phyloP scores from a whole-genome alignment of 2,329 filamentous ascomycete species.

The Hypoxylon sp. region DNA sequence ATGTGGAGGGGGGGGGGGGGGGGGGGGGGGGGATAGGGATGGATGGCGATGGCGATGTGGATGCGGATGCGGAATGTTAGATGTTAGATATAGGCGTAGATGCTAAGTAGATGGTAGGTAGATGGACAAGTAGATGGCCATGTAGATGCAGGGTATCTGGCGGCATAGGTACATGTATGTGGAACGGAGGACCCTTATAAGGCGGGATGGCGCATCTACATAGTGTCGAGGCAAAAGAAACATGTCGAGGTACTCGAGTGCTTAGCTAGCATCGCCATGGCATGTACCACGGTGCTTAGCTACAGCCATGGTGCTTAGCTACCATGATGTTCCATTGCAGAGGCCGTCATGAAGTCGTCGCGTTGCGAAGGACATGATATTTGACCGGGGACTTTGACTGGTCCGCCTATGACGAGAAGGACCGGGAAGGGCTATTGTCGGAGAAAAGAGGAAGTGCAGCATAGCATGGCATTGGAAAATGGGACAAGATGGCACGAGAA shows the following conservation, averaged over 20 bases:
- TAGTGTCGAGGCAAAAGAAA: neutral
- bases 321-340: constrained; percentile 31
- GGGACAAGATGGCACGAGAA: neutral
- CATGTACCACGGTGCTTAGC: too few relatives aligned
- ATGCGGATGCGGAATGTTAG: neutral
- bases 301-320: constrained; percentile 11
- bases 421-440: constrained; percentile 36
- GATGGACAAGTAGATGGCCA: neutral
- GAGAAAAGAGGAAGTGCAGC: constrained; percentile 21
- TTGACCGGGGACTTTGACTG: constrained; percentile 29
- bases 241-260: neutral
- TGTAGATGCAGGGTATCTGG: neutral
- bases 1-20: neutral
- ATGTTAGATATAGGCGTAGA: neutral
- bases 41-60: neutral
- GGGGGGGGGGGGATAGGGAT: neutral
- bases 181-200: constrained; percentile 11
- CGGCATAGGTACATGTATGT: neutral
- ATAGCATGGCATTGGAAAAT: neutral
- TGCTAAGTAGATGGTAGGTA: neutral
- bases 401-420: constrained; percentile 22
- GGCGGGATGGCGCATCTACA: constrained; percentile 17
- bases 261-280: too few relatives aligned
- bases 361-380: constrained; percentile 28
- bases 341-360: constrained; percentile 19